phyloP scores from a whole-genome alignment of 192 early-diverging fungal genomes.

The Oehlia diaphana region DNA sequence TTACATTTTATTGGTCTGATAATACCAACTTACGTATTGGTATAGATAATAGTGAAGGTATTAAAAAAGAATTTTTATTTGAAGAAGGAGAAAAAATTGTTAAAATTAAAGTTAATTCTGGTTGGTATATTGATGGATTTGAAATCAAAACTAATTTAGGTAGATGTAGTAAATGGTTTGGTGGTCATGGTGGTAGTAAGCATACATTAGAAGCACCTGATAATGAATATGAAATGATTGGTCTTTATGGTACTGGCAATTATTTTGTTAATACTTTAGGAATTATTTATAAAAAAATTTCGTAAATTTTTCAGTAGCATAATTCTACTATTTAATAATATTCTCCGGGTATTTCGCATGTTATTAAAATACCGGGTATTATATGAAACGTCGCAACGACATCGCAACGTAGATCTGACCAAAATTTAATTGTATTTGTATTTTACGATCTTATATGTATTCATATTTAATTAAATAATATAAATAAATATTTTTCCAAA shows the following conservation, averaged over 20 bases:
- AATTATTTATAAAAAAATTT: slow-evolving; percentile 42
- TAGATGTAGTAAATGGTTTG: slow-evolving; percentile 53
- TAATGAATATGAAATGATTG: slow-evolving; percentile 50
- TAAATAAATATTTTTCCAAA: too few relatives aligned
- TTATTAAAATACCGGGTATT: too few relatives aligned
- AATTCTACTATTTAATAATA: not conserved
- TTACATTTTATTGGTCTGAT: slow-evolving; percentile 48
- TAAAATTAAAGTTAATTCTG: slow-evolving; percentile 47
- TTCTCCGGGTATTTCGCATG: too few relatives aligned
- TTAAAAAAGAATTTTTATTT: slow-evolving; percentile 36
- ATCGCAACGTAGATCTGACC: too few relatives aligned
- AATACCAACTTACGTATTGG: slow-evolving; percentile 46
- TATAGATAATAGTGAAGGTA: slow-evolving; percentile 34
- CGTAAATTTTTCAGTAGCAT: too few relatives aligned
- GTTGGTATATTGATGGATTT: slow-evolving; percentile 63
- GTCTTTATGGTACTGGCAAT: slow-evolving; percentile 52
- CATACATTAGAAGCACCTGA: slow-evolving; percentile 45
- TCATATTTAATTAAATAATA: too few relatives aligned
- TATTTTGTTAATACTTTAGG: slow-evolving; percentile 56
- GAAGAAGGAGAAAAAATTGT: slow-evolving; percentile 48
- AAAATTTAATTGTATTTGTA: too few relatives aligned
- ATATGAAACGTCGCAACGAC: too few relatives aligned
- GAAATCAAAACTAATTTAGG: slow-evolving; percentile 55
- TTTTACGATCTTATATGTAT: too few relatives aligned
- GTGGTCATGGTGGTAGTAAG: slow-evolving; percentile 47